Percentiles rank a stretch among this genome's conserved stretches.
Evolutionary conservation across 2,329 filamentous ascomycete species (phyloP).

Genomic region (Aspergillus piperis): DNA sequence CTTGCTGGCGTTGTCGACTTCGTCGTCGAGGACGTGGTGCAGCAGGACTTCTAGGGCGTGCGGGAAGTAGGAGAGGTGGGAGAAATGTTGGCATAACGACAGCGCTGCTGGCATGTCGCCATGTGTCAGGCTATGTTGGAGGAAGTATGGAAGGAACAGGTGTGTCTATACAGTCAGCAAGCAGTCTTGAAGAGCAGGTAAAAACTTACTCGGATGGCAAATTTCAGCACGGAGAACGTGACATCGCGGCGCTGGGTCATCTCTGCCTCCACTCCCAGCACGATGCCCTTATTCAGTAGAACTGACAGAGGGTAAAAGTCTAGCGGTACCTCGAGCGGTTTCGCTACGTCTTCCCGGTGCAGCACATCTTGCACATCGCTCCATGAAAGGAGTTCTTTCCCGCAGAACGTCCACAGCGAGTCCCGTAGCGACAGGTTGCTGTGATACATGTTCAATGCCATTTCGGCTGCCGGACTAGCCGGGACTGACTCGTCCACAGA

Average conservation of each 20-base stretch:
- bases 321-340: slow-evolving; percentile 74
- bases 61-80: slow-evolving; percentile 84
- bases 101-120: slow-evolving; percentile 80
- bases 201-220: slow-evolving; percentile 75
- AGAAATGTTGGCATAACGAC: slow-evolving; percentile 79
- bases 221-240: slow-evolving; percentile 85
- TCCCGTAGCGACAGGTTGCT: slow-evolving; percentile 66
- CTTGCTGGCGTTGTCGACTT: slow-evolving; percentile 67
- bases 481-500: slow-evolving; percentile 51
- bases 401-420: slow-evolving; percentile 94
- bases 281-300: slow-evolving; percentile 82
- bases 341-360: slow-evolving; percentile 70
- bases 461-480: slow-evolving; percentile 51
- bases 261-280: slow-evolving; percentile 88
- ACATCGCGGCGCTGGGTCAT: slow-evolving; percentile 90
- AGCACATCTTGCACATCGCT: slow-evolving; percentile 83
- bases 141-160: slow-evolving; percentile 84
- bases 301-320: slow-evolving; percentile 95
- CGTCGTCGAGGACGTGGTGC: slow-evolving; percentile 90
- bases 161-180: slow-evolving; percentile 65
- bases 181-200: background rate
- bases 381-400: slow-evolving; percentile 83
- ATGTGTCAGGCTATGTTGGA: slow-evolving; percentile 74
- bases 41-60: slow-evolving; percentile 90
- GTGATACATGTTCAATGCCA: slow-evolving; percentile 48